A percentile compares a stretch with the other conserved stretches of the same genome.
Conservation (phyloP, 2,329 filamentous ascomycete species). For the Emergomyces pasteurianus region DNA sequence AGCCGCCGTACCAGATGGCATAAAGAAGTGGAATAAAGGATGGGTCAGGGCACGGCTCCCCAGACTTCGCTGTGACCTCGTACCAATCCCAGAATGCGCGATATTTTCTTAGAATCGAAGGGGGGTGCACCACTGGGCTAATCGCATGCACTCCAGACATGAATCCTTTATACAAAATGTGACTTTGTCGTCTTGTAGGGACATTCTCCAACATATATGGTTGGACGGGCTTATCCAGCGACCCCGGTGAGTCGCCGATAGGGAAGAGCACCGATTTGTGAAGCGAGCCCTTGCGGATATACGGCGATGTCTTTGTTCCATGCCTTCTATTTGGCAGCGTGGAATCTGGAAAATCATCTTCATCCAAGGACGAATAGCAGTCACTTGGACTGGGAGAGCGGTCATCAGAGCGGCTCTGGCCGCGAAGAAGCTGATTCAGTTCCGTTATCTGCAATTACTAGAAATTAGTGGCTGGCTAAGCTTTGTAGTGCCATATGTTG, state of each 20-base stretch:
- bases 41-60: constrained; percentile 26
- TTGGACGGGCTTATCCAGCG: constrained; percentile 22
- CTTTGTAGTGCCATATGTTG: background rate
- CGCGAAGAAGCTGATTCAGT: constrained; percentile 31
- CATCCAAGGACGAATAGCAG: constrained; percentile 7
- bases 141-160: constrained; percentile 37
- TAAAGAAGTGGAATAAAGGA: constrained; percentile 35
- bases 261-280: constrained; percentile 28
- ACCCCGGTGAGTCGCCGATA: constrained; percentile 24
- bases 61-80: constrained; percentile 25
- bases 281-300: constrained; percentile 20
- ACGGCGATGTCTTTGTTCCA: constrained; percentile 1
- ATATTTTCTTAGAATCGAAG: constrained; percentile 30
- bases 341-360: constrained; percentile 15
- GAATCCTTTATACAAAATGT: constrained; percentile 36
- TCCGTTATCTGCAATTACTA: constrained; percentile 28
- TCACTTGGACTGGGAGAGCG: constrained; percentile 11
- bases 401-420: constrained; percentile 25
- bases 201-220: constrained; percentile 31
- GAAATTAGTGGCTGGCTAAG: constrained; percentile 8
- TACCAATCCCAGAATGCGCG: constrained; percentile 37
- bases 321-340: background rate
- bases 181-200: constrained; percentile 34
- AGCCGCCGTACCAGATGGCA: constrained; percentile 39
- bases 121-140: constrained; percentile 34